Percentiles rank a stretch among this genome's conserved stretches.
Evolutionary conservation across 2,329 filamentous ascomycete genomes (phyloP).

Genomic region (Trichoderma semiorbis): DNA sequence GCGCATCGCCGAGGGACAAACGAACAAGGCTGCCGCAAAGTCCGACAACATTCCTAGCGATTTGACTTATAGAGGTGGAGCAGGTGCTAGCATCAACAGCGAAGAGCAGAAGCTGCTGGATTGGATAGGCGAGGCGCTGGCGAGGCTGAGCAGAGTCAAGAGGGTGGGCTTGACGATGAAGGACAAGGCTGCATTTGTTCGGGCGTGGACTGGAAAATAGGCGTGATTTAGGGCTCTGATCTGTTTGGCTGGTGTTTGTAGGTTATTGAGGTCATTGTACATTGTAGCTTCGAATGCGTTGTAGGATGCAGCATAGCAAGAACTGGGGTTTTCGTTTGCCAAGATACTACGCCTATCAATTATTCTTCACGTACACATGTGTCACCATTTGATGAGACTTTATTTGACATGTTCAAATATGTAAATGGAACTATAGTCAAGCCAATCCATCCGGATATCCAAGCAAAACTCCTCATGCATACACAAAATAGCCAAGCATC

Average conservation of each 20-base stretch:
- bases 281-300: not conserved
- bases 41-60: constrained; percentile 31
- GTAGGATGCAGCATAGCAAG: not conserved
- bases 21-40: constrained; percentile 44
- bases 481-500: not conserved
- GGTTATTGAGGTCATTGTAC: constrained; percentile 2
- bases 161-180: constrained; percentile 77
- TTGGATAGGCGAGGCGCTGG: constrained; percentile 77
- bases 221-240: constrained; percentile 22
- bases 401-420: not conserved
- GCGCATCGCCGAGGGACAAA: constrained; percentile 75
- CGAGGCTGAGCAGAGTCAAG: constrained; percentile 83
- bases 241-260: not conserved
- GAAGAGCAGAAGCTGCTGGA: constrained; percentile 73
- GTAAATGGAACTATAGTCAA: not conserved
- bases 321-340: not conserved
- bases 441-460: constrained; percentile 8
- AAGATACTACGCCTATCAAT: not conserved
- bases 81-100: constrained; percentile 34
- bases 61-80: constrained; percentile 27
- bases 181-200: constrained; percentile 81
- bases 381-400: not conserved
- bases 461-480: constrained; percentile 9
- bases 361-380: not conserved
- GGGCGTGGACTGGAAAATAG: constrained; percentile 54